Percentiles rank a stretch among this genome's conserved stretches.
phyloP scores from a whole-genome alignment of 192 early-diverging fungal genomes.

The Backusella liffmaniae region DNA sequence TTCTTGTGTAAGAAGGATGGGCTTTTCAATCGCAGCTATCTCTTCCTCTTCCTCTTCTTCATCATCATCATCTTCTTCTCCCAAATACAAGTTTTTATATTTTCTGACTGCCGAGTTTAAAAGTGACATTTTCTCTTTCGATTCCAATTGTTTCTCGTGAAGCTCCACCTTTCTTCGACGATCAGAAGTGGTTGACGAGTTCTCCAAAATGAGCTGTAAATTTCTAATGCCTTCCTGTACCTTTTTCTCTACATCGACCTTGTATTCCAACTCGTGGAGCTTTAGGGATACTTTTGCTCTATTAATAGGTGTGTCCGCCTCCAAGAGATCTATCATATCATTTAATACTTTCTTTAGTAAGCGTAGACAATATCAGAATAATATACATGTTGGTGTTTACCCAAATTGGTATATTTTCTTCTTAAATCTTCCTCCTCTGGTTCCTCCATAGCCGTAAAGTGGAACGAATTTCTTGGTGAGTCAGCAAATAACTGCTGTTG shows the following conservation, averaged over 20 bases:
- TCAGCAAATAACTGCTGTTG: not conserved
- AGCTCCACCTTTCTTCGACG: conserved; percentile 52
- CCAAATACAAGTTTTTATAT: conserved; percentile 84
- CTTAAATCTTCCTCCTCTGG: not conserved
- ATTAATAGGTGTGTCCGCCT: conserved; percentile 65
- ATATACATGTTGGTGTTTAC: not conserved
- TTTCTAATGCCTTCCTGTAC: conserved; percentile 74
- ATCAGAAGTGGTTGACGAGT: conserved; percentile 38
- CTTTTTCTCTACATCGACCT: conserved; percentile 92
- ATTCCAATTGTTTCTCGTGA: conserved; percentile 52
- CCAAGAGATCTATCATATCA: conserved; percentile 51
- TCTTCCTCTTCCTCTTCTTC: not conserved
- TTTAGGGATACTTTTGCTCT: conserved; percentile 72
- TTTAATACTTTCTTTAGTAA: not conserved
- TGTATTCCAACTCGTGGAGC: conserved; percentile 83
- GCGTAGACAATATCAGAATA: not conserved
- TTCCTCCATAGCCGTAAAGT: not conserved
- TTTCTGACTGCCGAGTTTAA: conserved; percentile 74
- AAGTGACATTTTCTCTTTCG: conserved; percentile 72
- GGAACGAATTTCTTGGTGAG: not conserved
- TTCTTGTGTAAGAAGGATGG: not conserved
- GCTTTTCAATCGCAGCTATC: not conserved
- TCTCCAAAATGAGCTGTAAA: conserved; percentile 8
- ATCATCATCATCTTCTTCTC: conserved; percentile 49
- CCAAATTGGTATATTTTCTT: conserved; percentile 16